A percentile compares a stretch with the other conserved stretches of the same genome.
Evolutionary conservation across 345 rosid genomes (phyloP).

Genomic region (Citropsis articulata): DNA sequence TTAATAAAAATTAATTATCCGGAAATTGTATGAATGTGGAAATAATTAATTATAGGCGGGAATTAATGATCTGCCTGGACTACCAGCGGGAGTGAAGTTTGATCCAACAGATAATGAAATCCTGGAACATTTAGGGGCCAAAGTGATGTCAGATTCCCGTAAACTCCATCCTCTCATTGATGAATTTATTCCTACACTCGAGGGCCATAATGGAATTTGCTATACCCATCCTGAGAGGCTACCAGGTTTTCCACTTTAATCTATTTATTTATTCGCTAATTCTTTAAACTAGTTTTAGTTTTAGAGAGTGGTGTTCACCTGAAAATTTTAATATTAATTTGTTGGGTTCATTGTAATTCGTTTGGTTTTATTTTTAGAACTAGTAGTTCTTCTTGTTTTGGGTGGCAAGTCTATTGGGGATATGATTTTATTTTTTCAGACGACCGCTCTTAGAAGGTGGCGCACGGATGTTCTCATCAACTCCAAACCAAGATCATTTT

Average conservation of each 20-base stretch:
- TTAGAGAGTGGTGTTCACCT: too few species aligned
- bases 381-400: too few species aligned
- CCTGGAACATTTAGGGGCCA: conserved; percentile 82
- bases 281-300: neutral
- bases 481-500: too few species aligned
- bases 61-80: conserved; percentile 70
- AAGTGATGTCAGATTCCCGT: conserved; percentile 46
- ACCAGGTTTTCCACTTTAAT: conserved; percentile 46
- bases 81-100: conserved; percentile 94
- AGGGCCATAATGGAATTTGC: conserved; percentile 90
- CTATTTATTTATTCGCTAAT: neutral
- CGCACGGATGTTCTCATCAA: too few species aligned
- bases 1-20: neutral
- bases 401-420: too few species aligned
- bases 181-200: conserved; percentile 83
- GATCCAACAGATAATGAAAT: conserved; percentile 94
- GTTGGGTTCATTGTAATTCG: too few species aligned
- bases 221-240: conserved; percentile 90
- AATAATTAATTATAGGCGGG: conserved; percentile 35
- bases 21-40: neutral
- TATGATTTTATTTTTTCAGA: too few species aligned
- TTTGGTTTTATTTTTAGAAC: too few species aligned
- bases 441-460: too few species aligned
- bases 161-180: conserved; percentile 82
- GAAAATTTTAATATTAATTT: too few species aligned